Evolutionary conservation across 2,329 filamentous ascomycete genomes (phyloP).

Genomic region (Metarhizium humberi): DNA sequence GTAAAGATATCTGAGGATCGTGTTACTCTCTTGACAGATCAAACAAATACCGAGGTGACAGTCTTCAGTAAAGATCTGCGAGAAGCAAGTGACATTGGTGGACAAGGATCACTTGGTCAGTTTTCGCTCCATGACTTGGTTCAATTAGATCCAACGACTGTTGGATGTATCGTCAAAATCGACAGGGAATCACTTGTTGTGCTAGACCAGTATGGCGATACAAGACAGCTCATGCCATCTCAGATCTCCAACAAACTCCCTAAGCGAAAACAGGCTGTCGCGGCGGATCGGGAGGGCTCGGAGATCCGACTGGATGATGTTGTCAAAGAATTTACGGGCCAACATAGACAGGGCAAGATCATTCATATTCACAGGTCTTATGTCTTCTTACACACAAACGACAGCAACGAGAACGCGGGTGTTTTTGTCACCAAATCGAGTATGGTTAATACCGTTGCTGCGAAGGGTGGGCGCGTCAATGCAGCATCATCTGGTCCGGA

Average conservation of each 20-base stretch:
- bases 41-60: constrained; percentile 86
- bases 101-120: constrained; percentile 74
- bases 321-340: constrained; percentile 81
- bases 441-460: constrained; percentile 85
- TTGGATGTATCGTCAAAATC: constrained; percentile 89
- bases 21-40: constrained; percentile 87
- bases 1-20: constrained; percentile 88
- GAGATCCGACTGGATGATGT: constrained; percentile 90
- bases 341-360: constrained; percentile 78
- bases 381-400: constrained; percentile 79
- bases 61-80: constrained; percentile 97
- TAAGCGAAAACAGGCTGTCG: constrained; percentile 73
- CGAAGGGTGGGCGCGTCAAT: constrained; percentile 77
- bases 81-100: constrained; percentile 85
- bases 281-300: constrained; percentile 84
- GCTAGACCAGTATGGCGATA: constrained; percentile 81
- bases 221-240: constrained; percentile 75
- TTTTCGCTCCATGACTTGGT: constrained; percentile 91
- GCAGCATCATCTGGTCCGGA: constrained; percentile 58
- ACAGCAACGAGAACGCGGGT: constrained; percentile 75
- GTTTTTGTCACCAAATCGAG: constrained; percentile 81
- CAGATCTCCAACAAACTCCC: constrained; percentile 87
- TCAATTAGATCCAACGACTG: constrained; percentile 84
- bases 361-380: constrained; percentile 91
- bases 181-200: constrained; percentile 87